Evolutionary conservation across 2,329 filamentous ascomycete species (phyloP), one percentile per base, ranked within the genome.

Genomic region (Ophiocordyceps camponoti-leonardi): DNA sequence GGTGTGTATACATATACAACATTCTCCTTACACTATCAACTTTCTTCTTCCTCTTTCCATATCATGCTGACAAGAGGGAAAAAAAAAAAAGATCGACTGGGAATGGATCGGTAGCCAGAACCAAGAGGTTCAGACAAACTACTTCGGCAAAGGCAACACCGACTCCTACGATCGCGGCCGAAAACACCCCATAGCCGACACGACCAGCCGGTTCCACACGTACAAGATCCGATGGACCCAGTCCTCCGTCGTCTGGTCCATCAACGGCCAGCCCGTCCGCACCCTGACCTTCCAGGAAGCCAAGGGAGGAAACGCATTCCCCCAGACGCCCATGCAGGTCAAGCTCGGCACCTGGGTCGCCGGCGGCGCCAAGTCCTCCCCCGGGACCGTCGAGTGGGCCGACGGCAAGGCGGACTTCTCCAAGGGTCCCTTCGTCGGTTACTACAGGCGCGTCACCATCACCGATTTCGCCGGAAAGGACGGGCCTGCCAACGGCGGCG

Each of bases 21-120:
- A n/a, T n/a, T n/a, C n/a, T n/a, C n/a, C n/a, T n/a, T n/a, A n/a
- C n/a, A n/a, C n/a, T n/a, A n/a, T n/a, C n/a, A n/a, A n/a, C n/a
- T n/a, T n/a, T n/a, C n/a, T n/a, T n/a, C n/a, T n/a, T 44, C 6
- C 16, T 16, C 3, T 40, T n/a, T 31, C 2, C 20, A 7, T 16
- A 3, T 22, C 16, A 19, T 7, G 23, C 43, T 45, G 41, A 45
- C 35, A 19, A 20, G 13, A 6, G 3, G 19, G 2, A 20, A 12
- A 18, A 19, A 94, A 8, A 12, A 18, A 18, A 94, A 8, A 28
- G 71, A 92, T 96, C 50, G 90, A 96, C 63, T 94, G 86, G 83
- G 90, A 96, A 65, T 94, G 86, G 82, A 72, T 96, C 48, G 92
- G 86, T 43, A 78, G 75, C 42, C 71, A 80, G 50, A 63, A 72